Conservation (phyloP, 2,329 filamentous ascomycete species). For the Colletotrichum cordylinicola region DNA sequence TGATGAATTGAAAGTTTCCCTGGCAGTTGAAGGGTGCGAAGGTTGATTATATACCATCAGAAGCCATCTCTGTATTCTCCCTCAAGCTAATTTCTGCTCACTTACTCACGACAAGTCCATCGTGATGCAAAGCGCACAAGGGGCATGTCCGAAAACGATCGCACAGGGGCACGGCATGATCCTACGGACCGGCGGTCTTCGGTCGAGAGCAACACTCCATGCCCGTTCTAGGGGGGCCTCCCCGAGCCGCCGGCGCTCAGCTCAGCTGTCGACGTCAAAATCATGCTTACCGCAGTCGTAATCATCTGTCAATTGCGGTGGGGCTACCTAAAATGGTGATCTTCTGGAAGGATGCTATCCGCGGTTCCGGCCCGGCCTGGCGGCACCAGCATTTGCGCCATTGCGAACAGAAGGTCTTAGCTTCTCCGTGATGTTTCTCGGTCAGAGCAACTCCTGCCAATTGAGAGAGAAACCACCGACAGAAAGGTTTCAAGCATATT, state of each 20-base stretch:
- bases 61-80: not conserved
- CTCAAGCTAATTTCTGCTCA: not conserved
- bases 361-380: not conserved
- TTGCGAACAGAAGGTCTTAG: not conserved
- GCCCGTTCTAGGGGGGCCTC: not conserved
- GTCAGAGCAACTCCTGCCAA: not conserved
- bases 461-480: not conserved
- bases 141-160: not conserved
- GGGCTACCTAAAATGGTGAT: not conserved
- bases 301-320: not conserved
- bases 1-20: not conserved
- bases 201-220: not conserved
- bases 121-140: not conserved
- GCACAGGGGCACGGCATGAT: not conserved
- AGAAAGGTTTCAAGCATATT: not conserved
- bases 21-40: not conserved
- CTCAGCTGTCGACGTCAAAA: not conserved
- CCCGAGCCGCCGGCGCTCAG: not conserved
- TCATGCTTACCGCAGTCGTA: not conserved
- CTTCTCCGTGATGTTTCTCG: not conserved
- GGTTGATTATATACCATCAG: not conserved
- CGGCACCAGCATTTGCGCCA: not conserved
- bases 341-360: not conserved
- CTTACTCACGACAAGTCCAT: not conserved
- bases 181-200: not conserved